phyloP scores from a whole-genome alignment of 352 stramenopile genomes.

The Phytophthora aleatoria region DNA sequence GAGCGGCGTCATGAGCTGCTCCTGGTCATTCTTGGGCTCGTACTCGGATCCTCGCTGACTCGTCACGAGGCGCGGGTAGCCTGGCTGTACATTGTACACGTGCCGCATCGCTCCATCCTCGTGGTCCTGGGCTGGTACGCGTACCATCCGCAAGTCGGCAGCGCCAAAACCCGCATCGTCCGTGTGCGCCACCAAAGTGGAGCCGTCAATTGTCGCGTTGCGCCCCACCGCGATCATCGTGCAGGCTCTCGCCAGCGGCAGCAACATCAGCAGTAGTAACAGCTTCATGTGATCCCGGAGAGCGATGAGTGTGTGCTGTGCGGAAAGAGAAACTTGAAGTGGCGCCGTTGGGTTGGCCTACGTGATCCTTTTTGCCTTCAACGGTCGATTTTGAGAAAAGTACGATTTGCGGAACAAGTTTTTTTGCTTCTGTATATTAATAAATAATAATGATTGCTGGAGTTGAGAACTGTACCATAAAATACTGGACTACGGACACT shows the following conservation, averaged over 20 bases:
- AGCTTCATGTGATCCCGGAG: neutral
- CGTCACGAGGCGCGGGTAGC: slow-evolving; percentile 76
- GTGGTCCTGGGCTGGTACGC: slow-evolving; percentile 88
- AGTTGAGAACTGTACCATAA: slow-evolving; percentile 25
- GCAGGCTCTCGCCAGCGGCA: slow-evolving; percentile 48
- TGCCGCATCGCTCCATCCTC: slow-evolving; percentile 42
- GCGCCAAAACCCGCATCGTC: slow-evolving; percentile 82
- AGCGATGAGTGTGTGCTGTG: neutral
- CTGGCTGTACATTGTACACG: slow-evolving; percentile 72
- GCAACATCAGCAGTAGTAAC: slow-evolving; percentile 24
- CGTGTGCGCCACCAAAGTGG: slow-evolving; percentile 90
- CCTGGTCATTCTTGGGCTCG: slow-evolving; percentile 34
- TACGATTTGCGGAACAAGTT: slow-evolving; percentile 7
- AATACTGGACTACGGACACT: slow-evolving; percentile 20
- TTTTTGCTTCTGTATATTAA: slow-evolving; percentile 18
- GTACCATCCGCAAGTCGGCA: slow-evolving; percentile 91
- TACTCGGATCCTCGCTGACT: slow-evolving; percentile 79
- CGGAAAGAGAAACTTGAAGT: slow-evolving; percentile 29
- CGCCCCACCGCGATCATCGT: slow-evolving; percentile 90
- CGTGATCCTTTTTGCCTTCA: slow-evolving; percentile 8
- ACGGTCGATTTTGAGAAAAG: slow-evolving; percentile 14
- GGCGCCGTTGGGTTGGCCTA: neutral
- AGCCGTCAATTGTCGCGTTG: slow-evolving; percentile 83
- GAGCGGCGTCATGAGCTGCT: slow-evolving; percentile 63
- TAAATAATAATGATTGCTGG: slow-evolving; percentile 24